Evolutionary conservation across 179 eudicot species (phyloP), one percentile per base, ranked within the genome.

Genomic region (Silene vulgaris): DNA sequence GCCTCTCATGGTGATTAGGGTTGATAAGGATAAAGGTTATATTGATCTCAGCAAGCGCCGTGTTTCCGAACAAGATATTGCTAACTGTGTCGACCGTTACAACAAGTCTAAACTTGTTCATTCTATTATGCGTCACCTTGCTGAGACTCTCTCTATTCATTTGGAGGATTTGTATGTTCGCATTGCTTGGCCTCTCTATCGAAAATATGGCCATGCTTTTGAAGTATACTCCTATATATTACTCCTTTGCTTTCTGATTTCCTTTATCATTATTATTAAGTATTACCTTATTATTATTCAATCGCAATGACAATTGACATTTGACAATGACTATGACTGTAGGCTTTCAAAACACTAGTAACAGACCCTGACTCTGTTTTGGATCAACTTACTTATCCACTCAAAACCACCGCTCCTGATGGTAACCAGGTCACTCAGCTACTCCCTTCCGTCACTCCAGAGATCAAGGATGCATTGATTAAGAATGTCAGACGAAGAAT

Each of bases 191-290:
- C 99, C 99, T 6, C 76, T 95, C 29, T 95, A 92, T 80, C 88
- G 91, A 32, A 92, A 95, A 76, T 90, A 89, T 82, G 97, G 97
- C 5, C 99, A 95, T 86, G 99, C 97, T 65, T 95, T 90, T 83
- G 99, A 92, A 94, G 94, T 93, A 54, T 37, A 1, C 45, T 2
- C 35, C 35, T 4, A 72, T 21, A 12, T 8, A 4, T 6, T 45
- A 45, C 19, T 14, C 20, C 20, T 5, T 57, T 57, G 7, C 20
- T 57, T 57, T 16, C 20, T 57, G 21, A 11, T 57, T n/a, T 57
- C 62, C 26, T 23, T 23, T 23, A 23, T 23, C 26, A 23, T 23
- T 23, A 23, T 23, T 23, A 23, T 23, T 23, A 23, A 23, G 26
- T 23, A 23, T 23, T 23, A 23, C 26, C 26, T 23, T 23, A 23